Conservation (phyloP, 2,329 filamentous ascomycete species). For the Ilyonectria destructans region DNA sequence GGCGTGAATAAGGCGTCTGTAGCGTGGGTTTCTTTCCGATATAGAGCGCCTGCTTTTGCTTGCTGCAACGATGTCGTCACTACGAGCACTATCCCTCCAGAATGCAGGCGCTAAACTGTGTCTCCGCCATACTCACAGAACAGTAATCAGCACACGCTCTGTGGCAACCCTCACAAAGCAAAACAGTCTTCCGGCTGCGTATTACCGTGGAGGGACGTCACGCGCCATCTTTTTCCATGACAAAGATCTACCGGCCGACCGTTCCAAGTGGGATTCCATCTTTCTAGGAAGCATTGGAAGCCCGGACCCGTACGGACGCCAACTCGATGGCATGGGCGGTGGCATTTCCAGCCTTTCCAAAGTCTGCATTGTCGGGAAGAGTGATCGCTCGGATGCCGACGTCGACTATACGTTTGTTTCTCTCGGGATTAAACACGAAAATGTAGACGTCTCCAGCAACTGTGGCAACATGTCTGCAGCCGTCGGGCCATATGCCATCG, state of each 20-base stretch:
- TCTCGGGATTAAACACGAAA: constrained; percentile 71
- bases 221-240: constrained; percentile 66
- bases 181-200: constrained; percentile 65
- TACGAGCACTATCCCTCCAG: too few relatives aligned
- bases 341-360: constrained; percentile 79
- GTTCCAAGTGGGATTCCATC: constrained; percentile 56
- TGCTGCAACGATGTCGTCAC: too few relatives aligned
- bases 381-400: constrained; percentile 48
- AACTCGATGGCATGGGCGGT: constrained; percentile 79
- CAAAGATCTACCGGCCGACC: constrained; percentile 28
- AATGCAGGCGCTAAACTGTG: too few relatives aligned
- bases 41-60: too few relatives aligned
- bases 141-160: neutral
- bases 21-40: too few relatives aligned
- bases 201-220: constrained; percentile 77
- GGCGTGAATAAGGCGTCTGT: too few relatives aligned
- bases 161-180: constrained; percentile 14
- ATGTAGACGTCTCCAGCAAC: constrained; percentile 76
- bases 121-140: neutral
- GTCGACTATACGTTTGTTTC: constrained; percentile 73
- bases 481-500: constrained; percentile 76
- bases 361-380: constrained; percentile 73
- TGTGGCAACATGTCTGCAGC: constrained; percentile 79
- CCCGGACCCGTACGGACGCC: constrained; percentile 76
- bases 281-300: constrained; percentile 73